Evolutionary conservation across 2,329 filamentous ascomycete genomes (phyloP).

Genomic region (Botrytis sinoallii): DNA sequence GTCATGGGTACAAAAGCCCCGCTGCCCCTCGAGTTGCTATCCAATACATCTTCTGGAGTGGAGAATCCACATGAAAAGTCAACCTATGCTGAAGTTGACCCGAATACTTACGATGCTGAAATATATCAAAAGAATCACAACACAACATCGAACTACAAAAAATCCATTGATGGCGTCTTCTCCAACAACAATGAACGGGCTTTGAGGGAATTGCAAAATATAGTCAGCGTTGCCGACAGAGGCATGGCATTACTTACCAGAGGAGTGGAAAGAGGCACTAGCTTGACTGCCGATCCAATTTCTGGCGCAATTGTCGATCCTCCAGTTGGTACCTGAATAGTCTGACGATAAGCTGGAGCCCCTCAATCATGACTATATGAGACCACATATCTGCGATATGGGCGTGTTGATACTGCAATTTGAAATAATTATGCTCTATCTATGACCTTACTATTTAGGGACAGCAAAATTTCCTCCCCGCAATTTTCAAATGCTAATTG

Average conservation of each 20-base stretch:
- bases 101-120: constrained; percentile 33
- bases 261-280: constrained; percentile 23
- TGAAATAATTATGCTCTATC: not conserved
- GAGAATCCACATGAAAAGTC: not conserved
- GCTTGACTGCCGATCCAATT: not conserved
- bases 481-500: not conserved
- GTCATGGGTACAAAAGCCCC: constrained; percentile 23
- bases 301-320: not conserved
- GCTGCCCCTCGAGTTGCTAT: not conserved
- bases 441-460: not conserved
- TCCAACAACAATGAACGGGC: constrained; percentile 37
- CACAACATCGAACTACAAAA: constrained; percentile 35
- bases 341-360: not conserved
- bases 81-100: not conserved
- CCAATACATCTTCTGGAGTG: not conserved
- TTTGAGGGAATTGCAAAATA: constrained; percentile 34
- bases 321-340: not conserved
- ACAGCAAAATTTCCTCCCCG: not conserved
- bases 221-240: constrained; percentile 36
- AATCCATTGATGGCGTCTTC: constrained; percentile 37
- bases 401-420: not conserved
- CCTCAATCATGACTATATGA: not conserved
- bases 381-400: not conserved
- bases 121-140: constrained; percentile 34
- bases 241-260: constrained; percentile 33